Base-by-base conservation (phyloP, 2,329 filamentous ascomycete genomes). In the Aspergillus udagawae region DNA sequence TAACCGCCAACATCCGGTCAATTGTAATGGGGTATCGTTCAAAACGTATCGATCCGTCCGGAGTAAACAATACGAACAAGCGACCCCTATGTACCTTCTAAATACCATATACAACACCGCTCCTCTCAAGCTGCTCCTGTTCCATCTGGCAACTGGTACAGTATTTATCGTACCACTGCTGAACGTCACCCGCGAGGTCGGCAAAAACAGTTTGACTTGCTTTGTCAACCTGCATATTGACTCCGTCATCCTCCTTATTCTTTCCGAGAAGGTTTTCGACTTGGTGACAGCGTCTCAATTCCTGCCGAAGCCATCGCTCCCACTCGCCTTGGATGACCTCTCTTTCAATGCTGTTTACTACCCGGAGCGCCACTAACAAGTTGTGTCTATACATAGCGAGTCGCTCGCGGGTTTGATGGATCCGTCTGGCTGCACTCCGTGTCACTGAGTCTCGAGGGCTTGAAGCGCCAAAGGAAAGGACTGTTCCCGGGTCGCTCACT, bases 311-410 rank as follows among this genome's bases (percentile, higher is more conserved):
- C 92, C 93, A 99, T 62, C 90, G 90, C 77, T 96, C 92, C 88
- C 92, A 99, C 73, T 97, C 93, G 0, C 89, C 88, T 67, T 86
- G 84, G 54, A 97, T 75, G 72, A 96, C 87, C 73, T 97, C 92
- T 57, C 84, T 83, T 79, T 97, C 94, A 28, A 97, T 86, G 56
- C 83, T 88, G 74, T 97, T 97, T 59, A 97, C 87, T 2, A 97
- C 85, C 4, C 92, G 86, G 79, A 97, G 86, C 4, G 92, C 92
- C 4, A 99, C 92, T 2, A 97, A 78, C 21, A 99, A 80, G 69
- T 97, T 92, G 72, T 99, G 91, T 2, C 94, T 83, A 71, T 97
- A 94, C 2, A 85, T 80, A 0, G 90, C 93, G 0, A 99, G 83
- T 25, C 88, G 84, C 73, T 96, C 90, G 9, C 93, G 84, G n/a